Conservation (phyloP, 129 eudicot genomes). For the Tagetes erecta region DNA sequence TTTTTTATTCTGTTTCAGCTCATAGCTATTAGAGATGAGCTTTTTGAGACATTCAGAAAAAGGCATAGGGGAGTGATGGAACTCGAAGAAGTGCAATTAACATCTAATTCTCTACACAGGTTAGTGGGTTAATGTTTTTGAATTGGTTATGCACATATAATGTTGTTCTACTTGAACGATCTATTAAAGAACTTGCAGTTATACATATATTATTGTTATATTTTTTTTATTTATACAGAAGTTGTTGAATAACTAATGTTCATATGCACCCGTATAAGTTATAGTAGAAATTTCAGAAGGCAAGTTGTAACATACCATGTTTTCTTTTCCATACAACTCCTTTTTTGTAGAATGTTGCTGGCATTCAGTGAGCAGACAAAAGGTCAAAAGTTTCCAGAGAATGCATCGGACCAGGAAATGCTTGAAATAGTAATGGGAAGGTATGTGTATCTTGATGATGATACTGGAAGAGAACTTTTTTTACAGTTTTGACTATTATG, state of each 20-base stretch:
- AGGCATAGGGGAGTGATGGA: constrained; percentile 97
- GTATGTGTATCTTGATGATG: constrained; percentile 33
- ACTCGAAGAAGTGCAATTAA: constrained; percentile 90
- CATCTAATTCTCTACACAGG: constrained; percentile 92
- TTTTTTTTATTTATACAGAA: too few species aligned
- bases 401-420: constrained; percentile 90
- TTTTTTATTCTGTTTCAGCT: constrained; percentile 43
- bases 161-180: too few species aligned
- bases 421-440: constrained; percentile 93
- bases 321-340: neutral
- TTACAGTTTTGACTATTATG: neutral
- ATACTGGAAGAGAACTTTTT: too few species aligned
- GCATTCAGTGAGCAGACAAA: constrained; percentile 88
- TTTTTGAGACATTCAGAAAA: constrained; percentile 91
- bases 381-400: constrained; percentile 75
- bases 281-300: constrained; percentile 13
- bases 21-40: constrained; percentile 89
- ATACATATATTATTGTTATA: too few species aligned
- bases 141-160: too few species aligned
- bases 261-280: constrained; percentile 2
- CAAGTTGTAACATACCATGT: neutral
- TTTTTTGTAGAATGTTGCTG: constrained; percentile 76
- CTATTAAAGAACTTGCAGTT: too few species aligned
- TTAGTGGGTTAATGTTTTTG: constrained; percentile 23
- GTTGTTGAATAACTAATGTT: neutral